Evolutionary conservation across 23 red algal genomes (phyloP).

Genomic region (Rhodosorus marinus): DNA sequence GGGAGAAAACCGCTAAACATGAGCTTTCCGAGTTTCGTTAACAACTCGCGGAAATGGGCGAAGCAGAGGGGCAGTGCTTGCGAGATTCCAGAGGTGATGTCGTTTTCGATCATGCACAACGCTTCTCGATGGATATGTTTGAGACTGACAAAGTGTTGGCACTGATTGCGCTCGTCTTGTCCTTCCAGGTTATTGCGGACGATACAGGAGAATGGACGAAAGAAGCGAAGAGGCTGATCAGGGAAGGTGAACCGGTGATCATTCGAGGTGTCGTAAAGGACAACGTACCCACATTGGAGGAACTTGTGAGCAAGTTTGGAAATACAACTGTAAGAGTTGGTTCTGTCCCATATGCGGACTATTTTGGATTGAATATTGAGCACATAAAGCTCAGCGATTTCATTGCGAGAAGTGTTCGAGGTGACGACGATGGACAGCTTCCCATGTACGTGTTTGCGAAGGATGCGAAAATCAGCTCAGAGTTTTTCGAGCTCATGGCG

Average conservation of each 20-base stretch:
- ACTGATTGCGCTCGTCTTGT: no score
- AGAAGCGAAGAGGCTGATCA: slow-evolving; percentile 24
- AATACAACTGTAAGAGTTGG: slow-evolving; percentile 35
- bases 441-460: slow-evolving; percentile 52
- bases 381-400: slow-evolving; percentile 30
- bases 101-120: no score
- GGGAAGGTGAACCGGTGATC: slow-evolving; percentile 53
- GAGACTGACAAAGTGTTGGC: no score
- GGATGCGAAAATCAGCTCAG: slow-evolving; percentile 1
- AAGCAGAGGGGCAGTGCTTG: no score
- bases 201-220: no score
- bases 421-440: slow-evolving; percentile 4
- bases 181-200: no score
- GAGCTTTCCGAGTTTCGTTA: no score
- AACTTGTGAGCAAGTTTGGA: slow-evolving; percentile 10
- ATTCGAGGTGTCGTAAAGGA: slow-evolving; percentile 25
- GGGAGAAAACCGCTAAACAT: no score
- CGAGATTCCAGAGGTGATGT: no score
- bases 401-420: slow-evolving; percentile 11
- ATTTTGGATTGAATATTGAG: slow-evolving; percentile 15
- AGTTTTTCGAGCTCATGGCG: slow-evolving; percentile 15
- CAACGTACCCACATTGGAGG: background rate
- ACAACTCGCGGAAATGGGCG: no score
- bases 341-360: slow-evolving; percentile 39
- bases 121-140: no score